Percentiles rank a stretch among this genome's conserved stretches.
phyloP scores from a whole-genome alignment of 768 basidiomycete genomes.

The Gloeopeniophorella convolvens region DNA sequence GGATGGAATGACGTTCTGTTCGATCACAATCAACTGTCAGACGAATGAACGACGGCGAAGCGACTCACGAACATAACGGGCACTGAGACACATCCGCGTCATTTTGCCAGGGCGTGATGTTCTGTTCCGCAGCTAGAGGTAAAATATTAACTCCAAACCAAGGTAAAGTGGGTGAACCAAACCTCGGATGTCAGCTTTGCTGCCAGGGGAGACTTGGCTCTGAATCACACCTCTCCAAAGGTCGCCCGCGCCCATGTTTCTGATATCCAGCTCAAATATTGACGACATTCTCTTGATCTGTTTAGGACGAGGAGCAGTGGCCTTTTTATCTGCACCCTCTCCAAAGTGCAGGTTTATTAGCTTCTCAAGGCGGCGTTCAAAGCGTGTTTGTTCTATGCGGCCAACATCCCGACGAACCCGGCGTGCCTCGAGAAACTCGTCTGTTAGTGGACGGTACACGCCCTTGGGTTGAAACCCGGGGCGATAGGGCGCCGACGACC shows the following conservation, averaged over 20 bases:
- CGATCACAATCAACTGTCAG: background rate
- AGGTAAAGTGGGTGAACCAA: conserved; percentile 17
- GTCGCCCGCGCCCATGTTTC: conserved; percentile 57
- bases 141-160: too few species aligned
- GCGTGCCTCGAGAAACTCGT: conserved; percentile 60
- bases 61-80: conserved; percentile 75
- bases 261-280: conserved; percentile 65
- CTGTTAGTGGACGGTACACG: conserved; percentile 71
- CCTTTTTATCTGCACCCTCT: conserved; percentile 18
- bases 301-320: conserved; percentile 17
- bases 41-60: background rate
- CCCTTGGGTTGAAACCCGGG: conserved; percentile 94
- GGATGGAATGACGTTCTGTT: conserved; percentile 77
- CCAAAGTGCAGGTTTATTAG: conserved; percentile 70
- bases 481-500: conserved; percentile 58
- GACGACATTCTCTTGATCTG: conserved; percentile 48
- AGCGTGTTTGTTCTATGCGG: conserved; percentile 73
- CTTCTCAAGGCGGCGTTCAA: conserved; percentile 86
- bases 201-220: conserved; percentile 35
- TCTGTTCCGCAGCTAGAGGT: conserved; percentile 83
- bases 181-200: conserved; percentile 70
- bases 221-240: conserved; percentile 62
- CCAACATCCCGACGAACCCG: conserved; percentile 36
- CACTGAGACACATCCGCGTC: conserved; percentile 74
- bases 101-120: conserved; percentile 92